Base-by-base conservation (phyloP, 2,329 filamentous ascomycete species). In the Fusarium sterilihyphosum region DNA sequence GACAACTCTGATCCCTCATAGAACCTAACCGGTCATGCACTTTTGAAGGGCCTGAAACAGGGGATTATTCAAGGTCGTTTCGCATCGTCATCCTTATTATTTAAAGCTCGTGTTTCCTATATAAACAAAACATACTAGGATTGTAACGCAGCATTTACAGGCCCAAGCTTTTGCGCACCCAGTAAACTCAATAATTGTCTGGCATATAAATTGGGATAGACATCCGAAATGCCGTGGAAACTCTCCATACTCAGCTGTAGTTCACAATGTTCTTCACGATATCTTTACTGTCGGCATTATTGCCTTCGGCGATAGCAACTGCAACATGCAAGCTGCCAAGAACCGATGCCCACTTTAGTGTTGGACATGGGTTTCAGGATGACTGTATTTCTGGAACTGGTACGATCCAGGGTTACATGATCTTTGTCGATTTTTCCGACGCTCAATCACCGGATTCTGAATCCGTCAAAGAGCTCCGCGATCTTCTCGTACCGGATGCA, bases 371-470 rank as follows among this genome's bases (percentile, higher is more conserved):
- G 10, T 54, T 68, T 13, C 10, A 35, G 37, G 20, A 22, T 16
- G 75, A 81, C 61, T 83, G 81, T 61, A 80, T 80, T 5, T 77
- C 81, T 2, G 80, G 79, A 60, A 78, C 72, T 2, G 82, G 82
- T 14, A 77, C 77, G 1, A 70, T 82, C 4, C 72, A 62, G 16
- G 80, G 76, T 22, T 79, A 76, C 61, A 83, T 84, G 81, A 74
- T 84, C 38, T 84, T 84, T 65, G 76, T 84, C 60, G 82, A 84
- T 72, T 83, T 83, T 56, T 63, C 73, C 4, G 81, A 83, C 16
- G 46, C 61, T 8, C 73, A 75, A 4, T 60, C 65, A 17, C 50
- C 38, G 16, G 71, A 71, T 1, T 62, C 61, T 4, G 73, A 78
- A n/a, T 70, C 78, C 2, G 79, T 79, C 1, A 29, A 79, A 52